A percentile compares a stretch with the other conserved stretches of the same genome.
These are phyloP conservation scores for Knufia petricola DNA, from an alignment of 2,329 filamentous ascomycete genomes.

Conservation along the genomic window DNA sequence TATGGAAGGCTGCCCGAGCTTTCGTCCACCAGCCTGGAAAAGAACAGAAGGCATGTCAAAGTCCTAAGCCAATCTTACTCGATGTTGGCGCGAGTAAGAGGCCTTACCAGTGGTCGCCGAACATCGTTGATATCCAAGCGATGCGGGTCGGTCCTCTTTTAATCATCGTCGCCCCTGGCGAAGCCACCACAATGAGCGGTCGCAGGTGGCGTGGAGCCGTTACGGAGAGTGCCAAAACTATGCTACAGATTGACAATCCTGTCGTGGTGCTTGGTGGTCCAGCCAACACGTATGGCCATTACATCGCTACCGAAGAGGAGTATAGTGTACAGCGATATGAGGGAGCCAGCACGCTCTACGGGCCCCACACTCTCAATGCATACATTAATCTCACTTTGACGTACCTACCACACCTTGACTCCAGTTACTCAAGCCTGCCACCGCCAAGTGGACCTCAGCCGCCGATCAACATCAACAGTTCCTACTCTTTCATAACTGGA, in stretches of 20 bases:
- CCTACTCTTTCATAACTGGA: conserved; percentile 67
- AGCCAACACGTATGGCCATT: conserved; percentile 83
- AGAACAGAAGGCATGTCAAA: conserved; percentile 66
- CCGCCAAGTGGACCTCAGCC: conserved; percentile 51
- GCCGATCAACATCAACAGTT: conserved; percentile 67
- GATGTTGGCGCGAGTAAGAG: conserved; percentile 71
- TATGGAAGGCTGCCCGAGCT: conserved; percentile 69
- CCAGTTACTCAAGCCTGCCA: conserved; percentile 33
- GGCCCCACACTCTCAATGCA: conserved; percentile 69
- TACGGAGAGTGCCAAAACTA: conserved; percentile 42
- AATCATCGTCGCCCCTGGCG: conserved; percentile 74
- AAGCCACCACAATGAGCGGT: conserved; percentile 87
- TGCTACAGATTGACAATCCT: conserved; percentile 44
- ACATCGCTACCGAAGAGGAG: conserved; percentile 69
- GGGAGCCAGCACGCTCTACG: conserved; percentile 85
- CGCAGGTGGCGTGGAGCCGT: conserved; percentile 74
- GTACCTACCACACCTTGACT: conserved; percentile 57
- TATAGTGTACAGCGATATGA: conserved; percentile 83
- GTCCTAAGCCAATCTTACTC: conserved; percentile 72
- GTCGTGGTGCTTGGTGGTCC: conserved; percentile 80
- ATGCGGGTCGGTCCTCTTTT: conserved; percentile 76
- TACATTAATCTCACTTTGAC: conserved; percentile 79
- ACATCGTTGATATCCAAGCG: conserved; percentile 80
- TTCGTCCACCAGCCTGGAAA: conserved; percentile 61
- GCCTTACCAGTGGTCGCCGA: conserved; percentile 83